Evolutionary conservation across 2,329 filamentous ascomycete species (phyloP), one percentile per base, ranked within the genome.

Genomic region (Phaeophleospora eucalypticola): DNA sequence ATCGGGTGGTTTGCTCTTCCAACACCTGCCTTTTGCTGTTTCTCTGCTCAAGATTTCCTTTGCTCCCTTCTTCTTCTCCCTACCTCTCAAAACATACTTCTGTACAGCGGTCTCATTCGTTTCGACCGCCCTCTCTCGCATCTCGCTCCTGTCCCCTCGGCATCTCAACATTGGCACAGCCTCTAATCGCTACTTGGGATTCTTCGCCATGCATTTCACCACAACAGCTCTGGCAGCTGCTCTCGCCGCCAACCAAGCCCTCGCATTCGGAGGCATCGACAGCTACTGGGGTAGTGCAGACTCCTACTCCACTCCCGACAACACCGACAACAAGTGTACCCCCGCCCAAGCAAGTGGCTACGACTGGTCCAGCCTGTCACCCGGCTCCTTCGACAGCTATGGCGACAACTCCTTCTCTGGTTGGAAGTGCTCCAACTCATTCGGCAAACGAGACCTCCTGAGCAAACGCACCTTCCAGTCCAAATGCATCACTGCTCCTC

Each of bases 321-420:
- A 87, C 76, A 81, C 78, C 62, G 73, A 88, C 73, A 93, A 93
- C 74, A 70, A 84, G 60, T 96, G 91, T 71, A 81, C 78, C 48
- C 66, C 77, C n/a, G 68, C 82, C 56, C 87, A 94, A 72, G 70
- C 77, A 53, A 57, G 62, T 17, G 89, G 89, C 41, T 93, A 86
- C 68, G 72, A 84, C 73, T 96, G 86, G 80, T 68, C 69, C 19
- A 78, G 79, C 54, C 76, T 95, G 18, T 58, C 66, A 53, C 56
- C 71, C 29, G 88, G 87, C 36, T 60, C 65, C 14, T 82, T 95
- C 69, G 69, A 67, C 54, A 70, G 66, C 58, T 95, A 89, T 67
- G 80, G 80, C 43, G 86, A 82, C 63, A 88, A 91, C 68, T 71
- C 76, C 52, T 91, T 89, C 75, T 78, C 72, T 39, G 87, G 86